Evolutionary conservation across 2,329 filamentous ascomycete species (phyloP).

Genomic region (Stagonosporopsis cucurbitacearum): DNA sequence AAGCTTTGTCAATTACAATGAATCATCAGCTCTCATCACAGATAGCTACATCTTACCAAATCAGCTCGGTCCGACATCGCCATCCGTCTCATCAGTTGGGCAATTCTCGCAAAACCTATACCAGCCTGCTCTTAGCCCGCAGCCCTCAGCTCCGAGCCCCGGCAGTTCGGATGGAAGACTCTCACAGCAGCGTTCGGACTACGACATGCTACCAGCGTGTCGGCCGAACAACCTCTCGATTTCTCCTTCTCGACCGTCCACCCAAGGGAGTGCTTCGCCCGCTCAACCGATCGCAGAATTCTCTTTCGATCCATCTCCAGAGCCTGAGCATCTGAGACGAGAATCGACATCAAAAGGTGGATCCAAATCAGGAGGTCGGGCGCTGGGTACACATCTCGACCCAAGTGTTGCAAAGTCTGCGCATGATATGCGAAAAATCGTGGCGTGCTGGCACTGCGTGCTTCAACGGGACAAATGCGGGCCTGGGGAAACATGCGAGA

Average conservation of each 20-base stretch:
- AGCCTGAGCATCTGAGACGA: constrained; percentile 31
- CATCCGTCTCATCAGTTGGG: constrained; percentile 31
- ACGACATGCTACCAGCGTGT: constrained; percentile 22
- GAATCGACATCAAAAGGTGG: constrained; percentile 30
- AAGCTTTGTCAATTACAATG: constrained; percentile 39
- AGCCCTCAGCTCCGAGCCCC: constrained; percentile 36
- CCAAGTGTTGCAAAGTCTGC: constrained; percentile 50
- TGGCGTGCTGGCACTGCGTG: constrained; percentile 57
- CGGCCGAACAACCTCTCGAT: background rate
- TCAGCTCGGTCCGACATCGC: constrained; percentile 28
- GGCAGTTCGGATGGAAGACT: constrained; percentile 39
- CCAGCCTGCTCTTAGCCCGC: constrained; percentile 33
- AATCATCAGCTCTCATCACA: constrained; percentile 33
- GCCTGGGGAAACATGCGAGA: constrained; percentile 48
- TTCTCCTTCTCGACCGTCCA: background rate
- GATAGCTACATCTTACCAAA: constrained; percentile 31
- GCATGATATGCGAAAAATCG: constrained; percentile 54
- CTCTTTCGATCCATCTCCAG: constrained; percentile 35
- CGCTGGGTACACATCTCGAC: constrained; percentile 48
- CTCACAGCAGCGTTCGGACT: constrained; percentile 36
- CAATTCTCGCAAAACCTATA: constrained; percentile 27
- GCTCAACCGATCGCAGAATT: constrained; percentile 23
- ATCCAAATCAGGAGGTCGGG: constrained; percentile 46
- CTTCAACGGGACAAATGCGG: constrained; percentile 57
- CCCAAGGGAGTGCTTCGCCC: constrained; percentile 17